These are phyloP conservation scores for Heracleum sosnowskyi DNA, from an alignment of 129 eudicot species.

Conservation along the genomic window DNA sequence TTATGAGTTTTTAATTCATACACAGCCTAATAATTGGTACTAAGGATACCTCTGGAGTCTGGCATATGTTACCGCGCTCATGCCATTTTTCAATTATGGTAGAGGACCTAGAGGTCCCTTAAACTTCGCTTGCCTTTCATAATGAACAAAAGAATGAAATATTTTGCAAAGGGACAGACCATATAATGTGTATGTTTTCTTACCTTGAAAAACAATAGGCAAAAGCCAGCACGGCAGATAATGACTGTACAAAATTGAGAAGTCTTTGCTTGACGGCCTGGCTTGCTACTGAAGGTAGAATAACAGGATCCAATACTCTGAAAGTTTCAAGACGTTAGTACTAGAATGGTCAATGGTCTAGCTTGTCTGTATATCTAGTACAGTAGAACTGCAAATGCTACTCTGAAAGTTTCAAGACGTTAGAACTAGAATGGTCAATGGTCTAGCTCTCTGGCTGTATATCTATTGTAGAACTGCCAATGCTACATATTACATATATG, in stretches of 20 bases:
- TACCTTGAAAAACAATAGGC: constrained; percentile 79
- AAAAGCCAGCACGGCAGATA: constrained; percentile 76
- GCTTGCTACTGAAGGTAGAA: constrained; percentile 68
- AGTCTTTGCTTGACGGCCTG: constrained; percentile 77
- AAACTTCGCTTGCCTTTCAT: neutral
- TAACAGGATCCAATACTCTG: constrained; percentile 72
- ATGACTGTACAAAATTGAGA: constrained; percentile 60
- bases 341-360: neutral
- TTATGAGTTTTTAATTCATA: neutral
- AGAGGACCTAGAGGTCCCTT: neutral
- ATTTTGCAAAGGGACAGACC: neutral
- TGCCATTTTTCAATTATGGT: neutral
- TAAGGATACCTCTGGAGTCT: neutral
- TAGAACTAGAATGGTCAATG: neutral
- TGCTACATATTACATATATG: constrained; percentile 5
- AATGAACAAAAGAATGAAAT: neutral
- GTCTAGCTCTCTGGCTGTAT: neutral
- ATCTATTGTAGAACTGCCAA: constrained; percentile 9
- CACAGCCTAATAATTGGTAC: neutral
- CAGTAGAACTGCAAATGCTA: constrained; percentile 3
- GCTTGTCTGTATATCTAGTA: neutral
- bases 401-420: constrained; percentile 33
- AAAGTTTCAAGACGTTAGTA: constrained; percentile 16
- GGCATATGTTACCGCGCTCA: neutral
- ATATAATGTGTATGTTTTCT: neutral